phyloP scores from a whole-genome alignment of 345 rosid species.

The Heritiera littoralis region DNA sequence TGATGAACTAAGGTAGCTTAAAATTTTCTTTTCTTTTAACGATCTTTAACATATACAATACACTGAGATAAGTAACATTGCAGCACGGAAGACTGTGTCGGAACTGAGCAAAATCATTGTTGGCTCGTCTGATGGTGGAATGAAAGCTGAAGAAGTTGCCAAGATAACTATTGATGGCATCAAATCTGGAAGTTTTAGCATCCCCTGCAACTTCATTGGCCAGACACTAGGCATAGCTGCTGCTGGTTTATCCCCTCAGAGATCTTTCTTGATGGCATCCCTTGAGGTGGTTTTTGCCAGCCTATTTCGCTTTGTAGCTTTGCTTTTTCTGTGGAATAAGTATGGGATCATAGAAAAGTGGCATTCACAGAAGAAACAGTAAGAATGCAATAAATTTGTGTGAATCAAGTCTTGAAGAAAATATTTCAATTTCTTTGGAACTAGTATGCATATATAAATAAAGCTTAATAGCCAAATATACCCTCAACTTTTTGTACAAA shows the following conservation, averaged over 20 bases:
- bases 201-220: conserved; percentile 81
- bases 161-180: conserved; percentile 69
- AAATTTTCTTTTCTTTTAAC: no score
- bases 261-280: conserved; percentile 71
- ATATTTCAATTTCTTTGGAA: no score
- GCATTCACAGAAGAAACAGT: conserved; percentile 26
- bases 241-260: conserved; percentile 79
- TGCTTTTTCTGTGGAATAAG: conserved; percentile 79
- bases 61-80: background rate
- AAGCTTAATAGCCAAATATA: no score
- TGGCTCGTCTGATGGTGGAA: conserved; percentile 55
- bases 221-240: conserved; percentile 55
- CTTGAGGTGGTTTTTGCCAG: conserved; percentile 64
- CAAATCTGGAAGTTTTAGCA: conserved; percentile 59
- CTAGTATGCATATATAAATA: no score
- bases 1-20: no score
- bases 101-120: conserved; percentile 60
- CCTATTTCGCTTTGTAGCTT: conserved; percentile 50
- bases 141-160: conserved; percentile 88
- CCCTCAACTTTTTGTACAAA: no score
- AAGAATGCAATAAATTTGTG: no score
- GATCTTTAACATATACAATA: no score
- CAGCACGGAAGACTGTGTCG: conserved; percentile 45
- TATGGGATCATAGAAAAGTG: conserved; percentile 59
- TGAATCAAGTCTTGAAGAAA: no score